Evolutionary conservation across 129 eudicot species (phyloP).

Genomic region (Apium graveolens): DNA sequence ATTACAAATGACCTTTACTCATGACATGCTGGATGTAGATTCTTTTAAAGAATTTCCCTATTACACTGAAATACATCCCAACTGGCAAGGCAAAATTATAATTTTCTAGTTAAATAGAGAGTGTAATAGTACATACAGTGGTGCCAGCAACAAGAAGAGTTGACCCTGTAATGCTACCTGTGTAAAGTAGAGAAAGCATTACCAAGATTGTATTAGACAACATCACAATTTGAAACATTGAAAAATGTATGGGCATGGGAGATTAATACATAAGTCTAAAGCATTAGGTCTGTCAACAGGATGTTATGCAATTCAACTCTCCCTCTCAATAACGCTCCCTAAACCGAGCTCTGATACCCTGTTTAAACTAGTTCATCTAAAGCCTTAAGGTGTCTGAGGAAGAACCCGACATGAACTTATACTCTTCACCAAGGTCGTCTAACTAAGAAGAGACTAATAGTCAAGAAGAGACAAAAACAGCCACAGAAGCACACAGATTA

Average conservation of each 20-base stretch:
- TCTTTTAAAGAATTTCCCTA: neutral
- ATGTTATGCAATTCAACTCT: too few relatives aligned
- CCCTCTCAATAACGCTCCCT: too few relatives aligned
- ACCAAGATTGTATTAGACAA: neutral
- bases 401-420: too few relatives aligned
- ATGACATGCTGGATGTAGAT: neutral
- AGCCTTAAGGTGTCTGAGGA: too few relatives aligned
- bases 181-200: neutral
- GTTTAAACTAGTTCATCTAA: too few relatives aligned
- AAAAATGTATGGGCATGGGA: neutral
- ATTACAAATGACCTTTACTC: neutral
- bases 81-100: too few relatives aligned
- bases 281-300: neutral
- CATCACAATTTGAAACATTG: neutral
- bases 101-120: neutral
- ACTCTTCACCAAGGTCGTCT: too few relatives aligned
- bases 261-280: neutral
- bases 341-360: too few relatives aligned
- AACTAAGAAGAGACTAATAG: neutral
- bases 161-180: conserved; percentile 81
- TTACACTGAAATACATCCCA: neutral
- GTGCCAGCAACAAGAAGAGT: conserved; percentile 92
- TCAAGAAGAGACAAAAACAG: too few relatives aligned
- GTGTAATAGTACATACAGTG: conserved; percentile 50
- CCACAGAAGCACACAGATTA: too few relatives aligned